These are phyloP conservation scores for Amauroascus verrucosus DNA, from an alignment of 2,329 filamentous ascomycete genomes.

Conservation along the genomic window DNA sequence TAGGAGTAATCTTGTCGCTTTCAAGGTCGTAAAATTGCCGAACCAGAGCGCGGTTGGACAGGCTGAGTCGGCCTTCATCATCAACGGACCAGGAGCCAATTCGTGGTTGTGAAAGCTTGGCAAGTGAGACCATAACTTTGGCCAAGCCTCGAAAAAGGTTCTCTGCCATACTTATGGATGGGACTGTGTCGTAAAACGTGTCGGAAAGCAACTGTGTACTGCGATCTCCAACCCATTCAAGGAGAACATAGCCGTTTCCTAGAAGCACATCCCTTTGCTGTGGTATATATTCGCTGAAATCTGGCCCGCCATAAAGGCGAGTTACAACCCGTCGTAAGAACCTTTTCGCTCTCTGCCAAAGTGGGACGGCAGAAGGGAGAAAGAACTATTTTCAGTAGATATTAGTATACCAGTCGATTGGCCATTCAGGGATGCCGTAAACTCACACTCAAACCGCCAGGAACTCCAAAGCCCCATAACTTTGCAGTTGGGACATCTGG, in stretches of 20 bases:
- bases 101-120: slow-evolving; percentile 11
- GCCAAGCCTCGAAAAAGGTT: slow-evolving; percentile 17
- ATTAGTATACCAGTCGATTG: not conserved
- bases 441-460: slow-evolving; percentile 14
- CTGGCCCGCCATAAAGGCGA: not conserved
- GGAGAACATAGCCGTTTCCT: slow-evolving; percentile 12
- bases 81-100: slow-evolving; percentile 21
- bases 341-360: slow-evolving; percentile 8
- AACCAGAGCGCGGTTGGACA: slow-evolving; percentile 20
- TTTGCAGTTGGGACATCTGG: slow-evolving; percentile 16
- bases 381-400: slow-evolving; percentile 8
- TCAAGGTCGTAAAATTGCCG: slow-evolving; percentile 17
- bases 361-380: slow-evolving; percentile 1
- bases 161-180: slow-evolving; percentile 12
- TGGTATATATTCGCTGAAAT: slow-evolving; percentile 9
- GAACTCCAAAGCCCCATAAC: slow-evolving; percentile 20
- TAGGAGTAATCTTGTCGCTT: slow-evolving; percentile 18
- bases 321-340: not conserved
- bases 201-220: slow-evolving; percentile 17
- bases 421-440: not conserved
- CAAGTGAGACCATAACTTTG: slow-evolving; percentile 15
- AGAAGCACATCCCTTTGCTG: slow-evolving; percentile 5
- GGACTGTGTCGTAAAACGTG: slow-evolving; percentile 8
- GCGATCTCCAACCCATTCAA: slow-evolving; percentile 9
- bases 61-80: slow-evolving; percentile 14